Evolutionary conservation across 139 green algal genomes (phyloP).

Genomic region (Haematococcus lacustris): DNA sequence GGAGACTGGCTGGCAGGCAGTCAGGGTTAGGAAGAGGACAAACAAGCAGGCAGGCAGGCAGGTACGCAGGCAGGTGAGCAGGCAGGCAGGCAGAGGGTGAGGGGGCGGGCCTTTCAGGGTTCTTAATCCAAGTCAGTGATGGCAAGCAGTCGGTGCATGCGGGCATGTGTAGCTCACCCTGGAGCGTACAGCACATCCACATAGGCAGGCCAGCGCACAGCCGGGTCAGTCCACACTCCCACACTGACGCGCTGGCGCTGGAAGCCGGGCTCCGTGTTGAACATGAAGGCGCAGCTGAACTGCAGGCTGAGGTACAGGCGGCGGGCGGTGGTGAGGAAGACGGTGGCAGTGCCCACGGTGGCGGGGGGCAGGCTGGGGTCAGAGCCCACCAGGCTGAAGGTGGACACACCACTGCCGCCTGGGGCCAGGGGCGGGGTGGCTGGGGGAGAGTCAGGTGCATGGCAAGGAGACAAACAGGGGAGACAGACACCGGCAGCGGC

Average conservation of each 20-base stretch:
- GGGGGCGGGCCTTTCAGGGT: neutral
- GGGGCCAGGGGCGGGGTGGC: too few relatives aligned
- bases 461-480: too few relatives aligned
- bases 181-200: conserved; percentile 16
- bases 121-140: neutral
- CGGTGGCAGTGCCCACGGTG: conserved; percentile 1
- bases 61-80: neutral
- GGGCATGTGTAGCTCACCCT: too few relatives aligned
- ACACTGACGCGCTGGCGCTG: neutral
- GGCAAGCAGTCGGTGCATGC: neutral
- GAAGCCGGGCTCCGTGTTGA: conserved; percentile 11
- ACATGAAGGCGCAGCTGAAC: conserved; percentile 11
- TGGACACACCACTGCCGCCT: neutral
- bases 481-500: too few relatives aligned
- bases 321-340: conserved; percentile 11
- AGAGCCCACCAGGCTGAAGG: neutral
- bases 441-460: too few relatives aligned
- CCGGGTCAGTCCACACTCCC: neutral
- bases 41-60: neutral
- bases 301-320: conserved; percentile 16
- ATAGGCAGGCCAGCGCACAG: neutral
- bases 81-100: neutral
- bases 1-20: neutral
- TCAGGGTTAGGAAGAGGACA: neutral
- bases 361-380: neutral